Conservation (phyloP, 306 rosid genomes). For the Medicago lupulina region DNA sequence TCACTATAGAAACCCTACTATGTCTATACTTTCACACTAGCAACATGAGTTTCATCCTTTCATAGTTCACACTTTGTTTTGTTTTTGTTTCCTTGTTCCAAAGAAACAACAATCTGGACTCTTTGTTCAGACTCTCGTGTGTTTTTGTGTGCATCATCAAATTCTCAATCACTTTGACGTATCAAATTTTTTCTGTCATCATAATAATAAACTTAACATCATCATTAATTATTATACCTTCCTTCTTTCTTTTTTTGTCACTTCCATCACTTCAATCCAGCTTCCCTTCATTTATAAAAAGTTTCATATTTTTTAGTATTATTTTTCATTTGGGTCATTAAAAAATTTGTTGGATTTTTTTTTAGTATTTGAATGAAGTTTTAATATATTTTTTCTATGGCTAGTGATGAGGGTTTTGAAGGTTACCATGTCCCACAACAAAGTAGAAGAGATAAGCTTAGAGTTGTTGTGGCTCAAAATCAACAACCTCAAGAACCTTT, state of each 20-base stretch:
- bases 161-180: slow-evolving; percentile 25
- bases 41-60: too few relatives aligned
- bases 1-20: slow-evolving; percentile 45
- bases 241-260: slow-evolving; percentile 23
- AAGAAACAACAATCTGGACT: slow-evolving; percentile 16
- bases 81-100: slow-evolving; percentile 41
- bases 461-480: slow-evolving; percentile 55
- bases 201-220: slow-evolving; percentile 22
- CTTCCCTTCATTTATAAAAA: neutral
- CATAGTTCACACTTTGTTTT: slow-evolving; percentile 26
- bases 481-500: slow-evolving; percentile 44
- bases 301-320: slow-evolving; percentile 19
- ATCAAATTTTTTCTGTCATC: slow-evolving; percentile 10
- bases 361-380: neutral
- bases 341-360: neutral
- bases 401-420: slow-evolving; percentile 80
- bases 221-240: slow-evolving; percentile 20
- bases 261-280: slow-evolving; percentile 14
- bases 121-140: neutral
- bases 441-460: slow-evolving; percentile 87
- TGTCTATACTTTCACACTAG: too few relatives aligned
- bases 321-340: neutral
- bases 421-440: slow-evolving; percentile 91
- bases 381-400: slow-evolving; percentile 52
- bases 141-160: slow-evolving; percentile 18